Evolutionary conservation across 1,284 basidiomycete species (phyloP).

Genomic region (Stereum hirsutum): DNA sequence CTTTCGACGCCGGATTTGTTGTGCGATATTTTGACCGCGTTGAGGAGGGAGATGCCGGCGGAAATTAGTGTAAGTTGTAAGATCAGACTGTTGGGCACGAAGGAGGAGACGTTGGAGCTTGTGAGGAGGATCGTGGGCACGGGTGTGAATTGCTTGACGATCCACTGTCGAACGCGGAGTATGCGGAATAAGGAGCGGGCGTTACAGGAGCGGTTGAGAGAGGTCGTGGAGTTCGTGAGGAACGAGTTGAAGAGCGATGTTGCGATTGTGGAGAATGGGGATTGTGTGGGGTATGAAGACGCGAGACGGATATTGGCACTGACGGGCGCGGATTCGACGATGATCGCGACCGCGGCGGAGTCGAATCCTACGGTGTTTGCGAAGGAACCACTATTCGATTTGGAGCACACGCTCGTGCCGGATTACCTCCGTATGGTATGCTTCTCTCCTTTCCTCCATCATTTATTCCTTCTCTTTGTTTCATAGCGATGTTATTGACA

Average conservation of each 20-base stretch:
- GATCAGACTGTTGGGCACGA: constrained; percentile 82
- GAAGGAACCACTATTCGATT: constrained; percentile 54
- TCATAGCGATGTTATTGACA: not conserved
- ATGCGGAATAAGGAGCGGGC: constrained; percentile 88
- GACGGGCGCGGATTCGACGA: constrained; percentile 87
- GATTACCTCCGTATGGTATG: constrained; percentile 70
- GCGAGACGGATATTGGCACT: constrained; percentile 64
- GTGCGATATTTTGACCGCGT: constrained; percentile 75
- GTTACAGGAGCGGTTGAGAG: constrained; percentile 68
- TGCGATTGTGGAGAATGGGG: constrained; percentile 91
- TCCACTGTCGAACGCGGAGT: constrained; percentile 91
- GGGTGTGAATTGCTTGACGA: constrained; percentile 83
- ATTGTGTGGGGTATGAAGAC: constrained; percentile 78
- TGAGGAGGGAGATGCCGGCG: constrained; percentile 66
- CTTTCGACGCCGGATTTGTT: constrained; percentile 88
- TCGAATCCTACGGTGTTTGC: constrained; percentile 88
- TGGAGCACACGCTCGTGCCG: constrained; percentile 68
- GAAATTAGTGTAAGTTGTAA: constrained; percentile 86
- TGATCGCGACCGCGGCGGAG: constrained; percentile 95
- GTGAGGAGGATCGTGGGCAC: constrained; percentile 84
- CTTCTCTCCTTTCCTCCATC: constrained; percentile 8
- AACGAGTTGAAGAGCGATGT: constrained; percentile 59
- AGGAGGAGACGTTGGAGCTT: constrained; percentile 81
- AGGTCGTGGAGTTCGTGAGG: constrained; percentile 79
- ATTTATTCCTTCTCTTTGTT: constrained; percentile 2